These are phyloP conservation scores for Aspergillus baeticus DNA, from an alignment of 495 filamentous ascomycete genomes.

Conservation along the genomic window DNA sequence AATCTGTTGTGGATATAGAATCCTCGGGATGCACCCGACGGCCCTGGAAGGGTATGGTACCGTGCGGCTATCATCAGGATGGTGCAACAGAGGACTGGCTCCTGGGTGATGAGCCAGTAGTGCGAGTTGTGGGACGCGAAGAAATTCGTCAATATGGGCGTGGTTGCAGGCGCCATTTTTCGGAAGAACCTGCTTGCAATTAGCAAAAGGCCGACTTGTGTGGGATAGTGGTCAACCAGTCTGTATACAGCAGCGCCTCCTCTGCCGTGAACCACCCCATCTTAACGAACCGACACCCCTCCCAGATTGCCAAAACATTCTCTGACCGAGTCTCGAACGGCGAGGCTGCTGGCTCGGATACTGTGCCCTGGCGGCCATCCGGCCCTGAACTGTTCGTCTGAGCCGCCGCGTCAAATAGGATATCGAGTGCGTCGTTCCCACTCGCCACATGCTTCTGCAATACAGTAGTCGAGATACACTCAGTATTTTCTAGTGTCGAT, in stretches of 20 bases:
- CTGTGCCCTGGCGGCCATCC: not conserved
- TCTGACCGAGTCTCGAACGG: not conserved
- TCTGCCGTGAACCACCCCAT: slow-evolving; percentile 43
- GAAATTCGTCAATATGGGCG: slow-evolving; percentile 39
- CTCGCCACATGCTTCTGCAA: slow-evolving; percentile 18
- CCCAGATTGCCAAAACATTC: slow-evolving; percentile 33
- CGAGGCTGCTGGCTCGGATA: not conserved
- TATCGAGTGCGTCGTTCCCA: slow-evolving; percentile 36
- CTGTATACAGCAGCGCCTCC: slow-evolving; percentile 23
- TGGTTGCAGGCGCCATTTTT: slow-evolving; percentile 32
- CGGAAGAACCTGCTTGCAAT: slow-evolving; percentile 28
- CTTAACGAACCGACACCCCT: slow-evolving; percentile 39
- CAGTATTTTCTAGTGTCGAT: not conserved
- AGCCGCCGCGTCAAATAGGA: slow-evolving; percentile 36
- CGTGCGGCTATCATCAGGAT: slow-evolving; percentile 42
- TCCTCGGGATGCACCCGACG: slow-evolving; percentile 30
- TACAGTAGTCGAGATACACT: not conserved
- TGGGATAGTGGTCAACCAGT: not conserved
- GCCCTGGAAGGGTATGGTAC: slow-evolving; percentile 34
- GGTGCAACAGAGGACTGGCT: slow-evolving; percentile 40
- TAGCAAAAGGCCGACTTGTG: not conserved
- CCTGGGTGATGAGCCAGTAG: slow-evolving; percentile 33
- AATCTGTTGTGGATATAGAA: slow-evolving; percentile 42
- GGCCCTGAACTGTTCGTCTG: not conserved
- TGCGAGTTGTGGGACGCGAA: slow-evolving; percentile 35